phyloP scores from a whole-genome alignment of 208 protist species.

The Trypanosoma cruzi region DNA sequence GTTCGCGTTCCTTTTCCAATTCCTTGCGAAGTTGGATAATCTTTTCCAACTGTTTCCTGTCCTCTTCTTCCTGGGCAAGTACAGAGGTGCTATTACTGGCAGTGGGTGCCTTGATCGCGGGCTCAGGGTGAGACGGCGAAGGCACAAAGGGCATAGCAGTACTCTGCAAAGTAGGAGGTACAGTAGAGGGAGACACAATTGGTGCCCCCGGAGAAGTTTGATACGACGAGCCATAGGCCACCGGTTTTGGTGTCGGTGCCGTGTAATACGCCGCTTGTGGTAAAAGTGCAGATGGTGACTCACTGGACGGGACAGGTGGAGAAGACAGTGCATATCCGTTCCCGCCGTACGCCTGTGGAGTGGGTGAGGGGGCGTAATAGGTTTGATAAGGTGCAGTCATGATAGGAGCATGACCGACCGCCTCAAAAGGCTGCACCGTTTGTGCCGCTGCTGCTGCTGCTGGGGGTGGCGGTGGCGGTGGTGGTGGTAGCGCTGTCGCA shows the following conservation, averaged over 20 bases:
- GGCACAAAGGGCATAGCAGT: constrained; percentile 1
- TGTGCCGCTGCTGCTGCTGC: background rate
- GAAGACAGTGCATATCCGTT: background rate
- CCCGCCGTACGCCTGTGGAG: background rate
- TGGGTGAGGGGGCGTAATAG: background rate
- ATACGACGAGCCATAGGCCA: background rate
- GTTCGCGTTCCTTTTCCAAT: constrained; percentile 74
- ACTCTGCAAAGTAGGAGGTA: background rate
- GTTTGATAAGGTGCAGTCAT: background rate
- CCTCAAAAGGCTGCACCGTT: background rate
- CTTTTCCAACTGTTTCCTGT: constrained; percentile 75
- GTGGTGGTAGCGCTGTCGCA: constrained; percentile 21
- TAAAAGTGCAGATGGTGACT: constrained; percentile 13
- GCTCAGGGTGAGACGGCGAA: background rate
- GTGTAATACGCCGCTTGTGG: constrained; percentile 4
- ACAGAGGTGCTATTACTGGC: background rate
- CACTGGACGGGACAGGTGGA: background rate
- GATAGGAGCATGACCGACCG: background rate
- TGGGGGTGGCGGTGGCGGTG: constrained; percentile 9
- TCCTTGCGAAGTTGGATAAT: constrained; percentile 83
- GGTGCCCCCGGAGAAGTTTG: background rate
- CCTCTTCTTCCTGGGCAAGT: constrained; percentile 66
- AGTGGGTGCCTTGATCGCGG: constrained; percentile 2
- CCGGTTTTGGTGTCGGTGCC: background rate
- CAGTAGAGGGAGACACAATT: background rate